Conservation (phyloP, 2,329 filamentous ascomycete species). For the Fusarium sp. region DNA sequence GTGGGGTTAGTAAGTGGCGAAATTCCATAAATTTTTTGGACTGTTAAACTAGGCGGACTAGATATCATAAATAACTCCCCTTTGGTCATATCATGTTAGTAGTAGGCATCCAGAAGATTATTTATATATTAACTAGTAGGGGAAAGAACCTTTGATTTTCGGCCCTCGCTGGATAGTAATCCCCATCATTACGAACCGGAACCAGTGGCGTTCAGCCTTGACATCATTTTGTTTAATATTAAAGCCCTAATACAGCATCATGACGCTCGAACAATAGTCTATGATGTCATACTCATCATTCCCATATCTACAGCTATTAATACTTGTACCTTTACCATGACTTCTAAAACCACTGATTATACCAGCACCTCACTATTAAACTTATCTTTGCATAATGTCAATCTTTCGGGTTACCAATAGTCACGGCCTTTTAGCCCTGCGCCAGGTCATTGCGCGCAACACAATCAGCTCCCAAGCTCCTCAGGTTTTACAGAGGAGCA, state of each 20-base stretch:
- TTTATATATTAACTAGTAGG: too few species aligned
- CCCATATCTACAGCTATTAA: background rate
- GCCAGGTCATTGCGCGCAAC: background rate
- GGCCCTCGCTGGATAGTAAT: too few species aligned
- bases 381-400: background rate
- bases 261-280: slow-evolving; percentile 1
- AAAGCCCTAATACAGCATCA: background rate
- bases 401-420: background rate
- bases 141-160: too few species aligned
- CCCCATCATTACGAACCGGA: background rate
- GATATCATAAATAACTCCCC: too few species aligned
- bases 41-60: too few species aligned
- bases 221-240: background rate
- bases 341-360: background rate
- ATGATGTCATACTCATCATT: slow-evolving; percentile 3
- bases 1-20: too few species aligned
- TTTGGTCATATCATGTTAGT: too few species aligned
- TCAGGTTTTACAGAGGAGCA: background rate
- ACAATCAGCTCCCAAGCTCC: background rate
- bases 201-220: background rate
- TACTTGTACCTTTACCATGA: background rate
- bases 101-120: too few species aligned
- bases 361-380: background rate
- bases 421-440: background rate
- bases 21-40: too few species aligned